Evolutionary conservation across 805 yeast species (phyloP).

Genomic region (Lachancea fermentati): DNA sequence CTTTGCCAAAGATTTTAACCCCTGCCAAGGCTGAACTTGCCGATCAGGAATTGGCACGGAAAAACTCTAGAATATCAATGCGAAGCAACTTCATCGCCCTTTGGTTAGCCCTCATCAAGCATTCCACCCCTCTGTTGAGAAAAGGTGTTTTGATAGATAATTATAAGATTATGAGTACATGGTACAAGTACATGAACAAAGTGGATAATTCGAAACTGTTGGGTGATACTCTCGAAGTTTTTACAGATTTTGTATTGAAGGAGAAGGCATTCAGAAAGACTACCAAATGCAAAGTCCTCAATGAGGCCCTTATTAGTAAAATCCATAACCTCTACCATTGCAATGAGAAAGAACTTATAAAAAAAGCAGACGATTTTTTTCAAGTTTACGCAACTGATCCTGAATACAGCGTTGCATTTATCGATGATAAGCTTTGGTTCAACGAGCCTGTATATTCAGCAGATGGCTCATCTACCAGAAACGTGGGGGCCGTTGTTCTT

Average conservation of each 20-base stretch:
- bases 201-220: constrained; percentile 47
- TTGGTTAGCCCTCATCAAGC: constrained; percentile 48
- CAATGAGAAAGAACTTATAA: constrained; percentile 33
- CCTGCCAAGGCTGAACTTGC: constrained; percentile 47
- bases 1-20: constrained; percentile 54
- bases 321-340: constrained; percentile 48
- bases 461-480: constrained; percentile 15
- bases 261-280: constrained; percentile 60
- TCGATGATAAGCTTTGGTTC: constrained; percentile 51
- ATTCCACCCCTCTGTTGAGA: constrained; percentile 50
- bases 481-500: constrained; percentile 39
- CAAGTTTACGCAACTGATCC: constrained; percentile 44
- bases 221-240: constrained; percentile 37
- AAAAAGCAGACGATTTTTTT: constrained; percentile 43
- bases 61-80: constrained; percentile 39
- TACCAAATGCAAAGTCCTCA: constrained; percentile 69
- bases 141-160: constrained; percentile 56
- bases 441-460: constrained; percentile 19
- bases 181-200: constrained; percentile 58
- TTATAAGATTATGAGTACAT: constrained; percentile 53
- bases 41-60: constrained; percentile 31
- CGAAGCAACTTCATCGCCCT: constrained; percentile 57
- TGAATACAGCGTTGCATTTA: constrained; percentile 40
- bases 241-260: constrained; percentile 46
- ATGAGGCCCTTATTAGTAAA: constrained; percentile 65